These are phyloP conservation scores for Sarcodon aspratus DNA, from an alignment of 768 basidiomycete species.

Conservation along the genomic window DNA sequence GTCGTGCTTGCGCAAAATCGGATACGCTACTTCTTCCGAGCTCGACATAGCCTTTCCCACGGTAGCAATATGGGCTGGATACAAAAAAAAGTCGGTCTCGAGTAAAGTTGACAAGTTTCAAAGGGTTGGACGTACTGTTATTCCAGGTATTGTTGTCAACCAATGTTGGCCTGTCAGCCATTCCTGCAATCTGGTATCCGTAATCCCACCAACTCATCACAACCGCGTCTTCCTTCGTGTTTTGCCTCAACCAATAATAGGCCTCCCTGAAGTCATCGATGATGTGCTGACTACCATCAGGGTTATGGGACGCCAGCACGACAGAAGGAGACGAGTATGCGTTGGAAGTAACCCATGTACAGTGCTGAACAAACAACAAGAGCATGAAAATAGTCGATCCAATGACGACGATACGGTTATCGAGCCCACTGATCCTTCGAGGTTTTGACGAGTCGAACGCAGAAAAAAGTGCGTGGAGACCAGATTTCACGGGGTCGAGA, in stretches of 20 bases:
- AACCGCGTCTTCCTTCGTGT: constrained; percentile 85
- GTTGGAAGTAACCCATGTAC: constrained; percentile 89
- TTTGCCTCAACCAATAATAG: constrained; percentile 97
- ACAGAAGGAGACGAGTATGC: constrained; percentile 98
- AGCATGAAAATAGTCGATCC: constrained; percentile 70
- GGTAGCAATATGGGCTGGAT: constrained; percentile 87
- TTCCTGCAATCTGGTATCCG: constrained; percentile 98
- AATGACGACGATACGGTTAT: constrained; percentile 69
- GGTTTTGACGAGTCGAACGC: constrained; percentile 17
- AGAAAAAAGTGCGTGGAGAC: constrained; percentile 7
- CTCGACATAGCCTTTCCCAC: constrained; percentile 98
- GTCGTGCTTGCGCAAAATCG: constrained; percentile 93
- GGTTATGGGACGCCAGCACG: constrained; percentile 68
- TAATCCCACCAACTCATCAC: constrained; percentile 99
- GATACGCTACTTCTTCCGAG: constrained; percentile 90
- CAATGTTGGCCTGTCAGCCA: constrained; percentile 92
- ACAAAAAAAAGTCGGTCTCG: neutral
- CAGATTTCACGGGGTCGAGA: constrained; percentile 26
- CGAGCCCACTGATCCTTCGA: constrained; percentile 72
- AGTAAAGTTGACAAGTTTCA: neutral
- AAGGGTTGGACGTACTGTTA: constrained; percentile 61
- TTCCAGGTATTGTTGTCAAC: constrained; percentile 99
- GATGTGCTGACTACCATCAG: constrained; percentile 85
- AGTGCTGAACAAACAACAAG: constrained; percentile 87
- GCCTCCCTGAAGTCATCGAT: constrained; percentile 99